Evolutionary conservation across 1,284 basidiomycete genomes (phyloP).

Genomic region (Sporisorium iseilematis-ciliati): DNA sequence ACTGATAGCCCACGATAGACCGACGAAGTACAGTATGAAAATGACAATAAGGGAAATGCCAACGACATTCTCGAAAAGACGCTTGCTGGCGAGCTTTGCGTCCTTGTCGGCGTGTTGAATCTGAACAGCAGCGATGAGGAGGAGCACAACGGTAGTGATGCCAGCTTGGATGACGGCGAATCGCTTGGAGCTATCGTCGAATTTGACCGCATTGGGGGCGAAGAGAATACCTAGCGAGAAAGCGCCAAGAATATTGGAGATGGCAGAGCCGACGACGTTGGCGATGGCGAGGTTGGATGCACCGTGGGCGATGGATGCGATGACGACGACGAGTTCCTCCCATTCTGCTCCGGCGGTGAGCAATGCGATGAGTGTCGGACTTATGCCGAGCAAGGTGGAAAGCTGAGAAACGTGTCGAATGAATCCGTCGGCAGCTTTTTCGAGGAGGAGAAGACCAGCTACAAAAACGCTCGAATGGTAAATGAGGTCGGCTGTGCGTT

Average conservation of each 20-base stretch:
- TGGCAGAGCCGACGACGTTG: conserved; percentile 61
- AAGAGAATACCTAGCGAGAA: conserved; percentile 43
- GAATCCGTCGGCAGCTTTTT: conserved; percentile 39
- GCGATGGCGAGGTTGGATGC: conserved; percentile 52
- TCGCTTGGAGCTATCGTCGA: conserved; percentile 40
- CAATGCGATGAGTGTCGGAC: conserved; percentile 43
- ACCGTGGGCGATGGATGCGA: conserved; percentile 40
- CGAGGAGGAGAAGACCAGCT: conserved; percentile 34
- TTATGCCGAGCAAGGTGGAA: conserved; percentile 31
- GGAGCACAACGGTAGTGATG: conserved; percentile 36
- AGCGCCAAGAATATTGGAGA: conserved; percentile 61
- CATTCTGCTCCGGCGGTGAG: conserved; percentile 55
- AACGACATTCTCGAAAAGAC: conserved; percentile 45
- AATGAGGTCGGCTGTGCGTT: conserved; percentile 11
- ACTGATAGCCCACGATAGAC: conserved; percentile 46
- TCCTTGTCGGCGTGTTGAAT: conserved; percentile 36
- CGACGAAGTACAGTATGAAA: conserved; percentile 45
- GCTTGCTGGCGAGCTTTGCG: conserved; percentile 30
- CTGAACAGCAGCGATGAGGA: conserved; percentile 33
- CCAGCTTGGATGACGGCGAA: conserved; percentile 44
- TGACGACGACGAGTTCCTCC: conserved; percentile 53
- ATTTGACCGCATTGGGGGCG: conserved; percentile 31
- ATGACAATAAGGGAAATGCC: conserved; percentile 38
- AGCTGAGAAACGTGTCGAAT: conserved; percentile 41
- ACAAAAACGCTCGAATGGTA: conserved; percentile 43